Evolutionary conservation across 78 protist species (phyloP).

Genomic region (Speleostelium caveatum): DNA sequence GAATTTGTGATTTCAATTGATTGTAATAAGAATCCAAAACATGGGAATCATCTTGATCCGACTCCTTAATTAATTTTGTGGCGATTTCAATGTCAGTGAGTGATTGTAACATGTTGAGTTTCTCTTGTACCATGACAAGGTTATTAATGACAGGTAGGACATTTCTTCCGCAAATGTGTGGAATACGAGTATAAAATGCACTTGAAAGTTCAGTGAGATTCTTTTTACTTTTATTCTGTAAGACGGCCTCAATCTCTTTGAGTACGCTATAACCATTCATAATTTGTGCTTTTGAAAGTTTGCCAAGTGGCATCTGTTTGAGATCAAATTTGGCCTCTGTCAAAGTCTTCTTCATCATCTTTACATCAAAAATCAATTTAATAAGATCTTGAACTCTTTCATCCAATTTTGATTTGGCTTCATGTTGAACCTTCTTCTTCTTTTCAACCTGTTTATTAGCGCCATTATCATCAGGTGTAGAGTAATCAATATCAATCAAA

Average conservation of each 20-base stretch:
- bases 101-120: slow-evolving; percentile 51
- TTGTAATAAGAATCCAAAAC: slow-evolving; percentile 79
- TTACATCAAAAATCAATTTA: slow-evolving; percentile 81
- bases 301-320: slow-evolving; percentile 90
- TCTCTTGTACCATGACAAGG: slow-evolving; percentile 48
- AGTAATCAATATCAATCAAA: slow-evolving; percentile 83
- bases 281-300: slow-evolving; percentile 70
- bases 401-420: slow-evolving; percentile 61
- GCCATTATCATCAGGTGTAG: slow-evolving; percentile 4
- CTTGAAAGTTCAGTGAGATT: slow-evolving; percentile 38
- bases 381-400: slow-evolving; percentile 73
- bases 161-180: slow-evolving; percentile 63
- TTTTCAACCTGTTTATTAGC: slow-evolving; percentile 5
- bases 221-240: slow-evolving; percentile 9
- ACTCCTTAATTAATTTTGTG: slow-evolving; percentile 29
- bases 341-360: slow-evolving; percentile 83
- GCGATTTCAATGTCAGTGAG: slow-evolving; percentile 89
- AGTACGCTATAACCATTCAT: slow-evolving; percentile 77
- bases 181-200: slow-evolving; percentile 84
- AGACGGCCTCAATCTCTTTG: slow-evolving; percentile 52
- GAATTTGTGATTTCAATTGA: slow-evolving; percentile 73
- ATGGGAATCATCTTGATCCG: slow-evolving; percentile 58
- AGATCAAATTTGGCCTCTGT: slow-evolving; percentile 82
- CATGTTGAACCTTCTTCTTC: slow-evolving; percentile 11
- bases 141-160: slow-evolving; percentile 32